Evolutionary conservation across 495 filamentous ascomycete genomes (phyloP).

Genomic region (Hypoxylon crocopeplum): DNA sequence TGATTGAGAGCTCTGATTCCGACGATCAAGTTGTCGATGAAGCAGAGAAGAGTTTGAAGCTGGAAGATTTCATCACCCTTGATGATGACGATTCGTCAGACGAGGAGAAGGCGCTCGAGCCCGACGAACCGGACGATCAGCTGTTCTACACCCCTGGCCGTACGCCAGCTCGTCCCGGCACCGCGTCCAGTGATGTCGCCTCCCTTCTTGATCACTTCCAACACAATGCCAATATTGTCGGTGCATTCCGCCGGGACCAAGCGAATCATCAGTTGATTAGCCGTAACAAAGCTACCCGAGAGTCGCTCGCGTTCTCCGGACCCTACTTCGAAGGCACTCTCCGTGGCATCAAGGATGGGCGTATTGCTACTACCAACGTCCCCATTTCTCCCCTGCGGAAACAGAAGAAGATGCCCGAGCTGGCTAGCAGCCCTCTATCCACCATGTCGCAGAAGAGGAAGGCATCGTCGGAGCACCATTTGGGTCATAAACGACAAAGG

Average conservation of each 20-base stretch:
- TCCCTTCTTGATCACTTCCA: conserved; percentile 70
- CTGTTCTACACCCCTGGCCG: conserved; percentile 60
- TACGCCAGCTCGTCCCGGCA: conserved; percentile 59
- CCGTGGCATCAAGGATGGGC: conserved; percentile 61
- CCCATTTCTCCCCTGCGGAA: conserved; percentile 61
- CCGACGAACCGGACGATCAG: conserved; percentile 51
- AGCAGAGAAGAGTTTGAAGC: conserved; percentile 67
- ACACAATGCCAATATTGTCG: conserved; percentile 67
- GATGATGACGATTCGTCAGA: conserved; percentile 61
- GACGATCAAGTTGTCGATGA: conserved; percentile 67
- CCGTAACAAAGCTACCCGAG: conserved; percentile 62
- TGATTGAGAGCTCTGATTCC: conserved; percentile 42
- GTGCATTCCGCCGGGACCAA: conserved; percentile 81
- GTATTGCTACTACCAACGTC: conserved; percentile 59
- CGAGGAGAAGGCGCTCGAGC: conserved; percentile 56
- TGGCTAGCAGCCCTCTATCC: conserved; percentile 50
- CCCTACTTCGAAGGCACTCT: conserved; percentile 59
- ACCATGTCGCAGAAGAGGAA: conserved; percentile 57
- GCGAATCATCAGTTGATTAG: conserved; percentile 72
- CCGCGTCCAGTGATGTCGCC: conserved; percentile 58
- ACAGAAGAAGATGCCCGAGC: conserved; percentile 50
- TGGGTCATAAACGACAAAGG: conserved; percentile 57
- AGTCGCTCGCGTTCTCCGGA: conserved; percentile 59
- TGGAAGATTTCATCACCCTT: conserved; percentile 78
- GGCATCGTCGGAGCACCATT: conserved; percentile 45